Conservation (phyloP, 768 basidiomycete genomes). For the Termitomyces eurrhizus region DNA sequence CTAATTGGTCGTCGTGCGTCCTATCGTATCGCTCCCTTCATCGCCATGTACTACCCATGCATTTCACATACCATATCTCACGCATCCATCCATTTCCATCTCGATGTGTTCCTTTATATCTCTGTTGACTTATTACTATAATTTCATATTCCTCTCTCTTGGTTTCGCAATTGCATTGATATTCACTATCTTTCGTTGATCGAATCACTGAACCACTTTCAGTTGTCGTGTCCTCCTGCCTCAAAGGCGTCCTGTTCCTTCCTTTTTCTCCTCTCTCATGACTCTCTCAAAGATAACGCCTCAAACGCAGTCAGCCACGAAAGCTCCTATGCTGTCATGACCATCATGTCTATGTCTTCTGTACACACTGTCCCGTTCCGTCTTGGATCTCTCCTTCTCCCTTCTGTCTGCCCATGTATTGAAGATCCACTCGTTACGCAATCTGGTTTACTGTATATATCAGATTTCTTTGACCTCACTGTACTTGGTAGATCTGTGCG, state of each 20-base stretch:
- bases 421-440: slow-evolving; percentile 9
- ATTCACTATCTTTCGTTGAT: slow-evolving; percentile 12
- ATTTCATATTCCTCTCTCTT: slow-evolving; percentile 14
- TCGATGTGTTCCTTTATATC: slow-evolving; percentile 20
- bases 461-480: slow-evolving; percentile 18
- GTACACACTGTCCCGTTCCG: slow-evolving; percentile 16
- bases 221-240: slow-evolving; percentile 29
- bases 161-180: slow-evolving; percentile 18
- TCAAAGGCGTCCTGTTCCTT: slow-evolving; percentile 6
- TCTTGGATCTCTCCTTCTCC: slow-evolving; percentile 9
- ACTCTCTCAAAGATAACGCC: slow-evolving; percentile 9
- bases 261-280: slow-evolving; percentile 7
- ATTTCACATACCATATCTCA: slow-evolving; percentile 10
- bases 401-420: slow-evolving; percentile 18
- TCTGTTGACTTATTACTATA: slow-evolving; percentile 18
- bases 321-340: slow-evolving; percentile 15
- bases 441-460: slow-evolving; percentile 11
- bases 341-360: slow-evolving; percentile 13
- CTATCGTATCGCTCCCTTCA: slow-evolving; percentile 16
- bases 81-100: slow-evolving; percentile 13
- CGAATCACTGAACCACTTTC: slow-evolving; percentile 19
- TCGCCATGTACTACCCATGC: slow-evolving; percentile 17
- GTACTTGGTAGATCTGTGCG: slow-evolving; percentile 33
- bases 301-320: slow-evolving; percentile 8
- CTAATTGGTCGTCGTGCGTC: slow-evolving; percentile 24